Conservation (phyloP, 2,329 filamentous ascomycete genomes). For the Xylogone sp. region DNA sequence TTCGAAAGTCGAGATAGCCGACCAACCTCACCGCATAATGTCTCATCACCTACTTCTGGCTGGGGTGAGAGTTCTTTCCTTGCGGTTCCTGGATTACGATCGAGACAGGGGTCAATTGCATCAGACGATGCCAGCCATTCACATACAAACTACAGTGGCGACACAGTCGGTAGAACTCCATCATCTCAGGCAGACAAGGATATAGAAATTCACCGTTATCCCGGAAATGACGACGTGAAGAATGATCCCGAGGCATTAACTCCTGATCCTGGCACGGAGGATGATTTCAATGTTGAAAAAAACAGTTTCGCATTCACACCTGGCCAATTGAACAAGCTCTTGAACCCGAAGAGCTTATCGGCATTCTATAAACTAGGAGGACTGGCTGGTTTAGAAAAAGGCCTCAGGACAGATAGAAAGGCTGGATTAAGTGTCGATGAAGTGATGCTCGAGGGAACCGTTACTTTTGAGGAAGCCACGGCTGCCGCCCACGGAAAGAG, state of each 20-base stretch:
- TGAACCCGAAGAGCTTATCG: conserved; percentile 74
- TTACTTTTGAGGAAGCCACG: conserved; percentile 63
- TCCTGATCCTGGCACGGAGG: conserved; percentile 69
- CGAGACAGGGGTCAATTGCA: conserved; percentile 61
- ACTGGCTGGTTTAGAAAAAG: conserved; percentile 67
- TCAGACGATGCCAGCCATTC: conserved; percentile 52
- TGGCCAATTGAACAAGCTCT: conserved; percentile 70
- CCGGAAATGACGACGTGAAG: conserved; percentile 43
- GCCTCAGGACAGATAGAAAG: conserved; percentile 61
- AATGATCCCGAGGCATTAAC: conserved; percentile 39
- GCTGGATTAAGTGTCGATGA: conserved; percentile 71
- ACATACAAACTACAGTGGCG: conserved; percentile 29
- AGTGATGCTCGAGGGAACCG: conserved; percentile 53
- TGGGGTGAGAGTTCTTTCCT: conserved; percentile 50
- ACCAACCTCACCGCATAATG: conserved; percentile 64
- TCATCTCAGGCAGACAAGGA: conserved; percentile 37
- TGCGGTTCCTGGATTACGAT: conserved; percentile 58
- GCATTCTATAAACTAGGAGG: conserved; percentile 76
- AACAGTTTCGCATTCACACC: conserved; percentile 72
- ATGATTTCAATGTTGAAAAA: conserved; percentile 61
- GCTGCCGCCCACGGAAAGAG: conserved; percentile 21
- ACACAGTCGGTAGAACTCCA: conserved; percentile 44
- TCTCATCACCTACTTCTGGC: conserved; percentile 57
- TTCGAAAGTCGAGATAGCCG: conserved; percentile 59
- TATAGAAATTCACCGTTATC: conserved; percentile 33